Base-by-base conservation (phyloP, 2,329 filamentous ascomycete genomes). In the Trichoderma cornu-damae region DNA sequence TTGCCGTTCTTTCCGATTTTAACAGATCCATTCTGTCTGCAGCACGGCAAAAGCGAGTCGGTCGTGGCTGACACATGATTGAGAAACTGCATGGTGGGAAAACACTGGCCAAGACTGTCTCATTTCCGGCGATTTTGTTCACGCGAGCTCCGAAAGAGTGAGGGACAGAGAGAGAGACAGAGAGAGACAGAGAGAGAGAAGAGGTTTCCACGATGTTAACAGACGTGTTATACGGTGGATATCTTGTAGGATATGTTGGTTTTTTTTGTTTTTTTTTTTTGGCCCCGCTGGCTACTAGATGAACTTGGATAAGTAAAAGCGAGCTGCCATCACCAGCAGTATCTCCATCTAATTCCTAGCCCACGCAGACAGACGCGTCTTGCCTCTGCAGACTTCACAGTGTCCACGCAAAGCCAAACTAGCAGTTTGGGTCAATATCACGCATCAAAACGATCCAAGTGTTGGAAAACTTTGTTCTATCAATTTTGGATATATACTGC, bases 401-500 rank as follows among this genome's bases (percentile, higher is more conserved):
- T 3, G 8, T 9, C 26, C 0, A 35, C 2, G 32, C 1, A 4
- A 49, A 3, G 3, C 6, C 9, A 49, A 22, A 24, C 16, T 20
- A 7, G 30, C 28, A 49, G 4, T 7, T 24, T 3, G 22, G 9
- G 7, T 14, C 30, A 28, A 28, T 8, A n/a, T 38, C 40, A 46
- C 51, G n/a, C 32, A 38, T 46, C 3, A 1, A 16, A 42, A 8
- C 6, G 18, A 24, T 26, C 3, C n/a, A 16, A n/a, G 22, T 44
- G n/a, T 38, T 54, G 51, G 22, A 55, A n/a, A 42, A 55, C 9
- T 55, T 50, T 43, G 37, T 38, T 59, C 50, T 52, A 49, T 50
- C 34, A 37, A 50, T 37, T n/a, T n/a, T 34, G 26, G 42, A 49
- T 59, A 54, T 59, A 54, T 49, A 38, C 54, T 44, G 49, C 12